Evolutionary conservation across 228 moss, liverwort and hornwort genomes (phyloP).

Genomic region (Sphagnum fallax): DNA sequence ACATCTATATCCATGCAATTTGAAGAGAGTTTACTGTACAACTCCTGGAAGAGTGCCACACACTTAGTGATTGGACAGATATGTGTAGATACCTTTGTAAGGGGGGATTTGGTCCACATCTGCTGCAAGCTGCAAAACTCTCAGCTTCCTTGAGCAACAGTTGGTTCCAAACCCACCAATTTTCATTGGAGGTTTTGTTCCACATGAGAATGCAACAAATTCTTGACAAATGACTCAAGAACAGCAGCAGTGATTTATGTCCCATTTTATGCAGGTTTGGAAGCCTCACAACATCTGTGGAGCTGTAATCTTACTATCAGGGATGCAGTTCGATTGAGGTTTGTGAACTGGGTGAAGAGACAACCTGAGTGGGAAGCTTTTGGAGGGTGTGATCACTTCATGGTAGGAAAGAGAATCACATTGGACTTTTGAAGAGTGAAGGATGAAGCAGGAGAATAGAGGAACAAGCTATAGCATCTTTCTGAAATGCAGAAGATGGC

Average conservation of each 20-base stretch:
- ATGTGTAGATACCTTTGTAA: constrained; percentile 61
- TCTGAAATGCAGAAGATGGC: constrained; percentile 61
- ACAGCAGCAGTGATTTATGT: constrained; percentile 58
- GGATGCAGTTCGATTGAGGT: constrained; percentile 32
- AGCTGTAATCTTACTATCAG: constrained; percentile 33
- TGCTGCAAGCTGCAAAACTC: constrained; percentile 20
- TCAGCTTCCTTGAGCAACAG: constrained; percentile 41
- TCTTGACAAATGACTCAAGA: constrained; percentile 45
- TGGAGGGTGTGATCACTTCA: constrained; percentile 67
- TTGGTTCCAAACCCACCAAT: constrained; percentile 80
- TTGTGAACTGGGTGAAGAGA: constrained; percentile 36
- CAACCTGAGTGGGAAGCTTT: constrained; percentile 48
- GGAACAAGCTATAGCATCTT: constrained; percentile 52
- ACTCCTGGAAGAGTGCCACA: constrained; percentile 36
- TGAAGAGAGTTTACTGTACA: constrained; percentile 37
- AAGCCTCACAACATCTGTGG: constrained; percentile 44
- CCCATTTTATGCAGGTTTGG: constrained; percentile 73
- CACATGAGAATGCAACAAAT: constrained; percentile 58
- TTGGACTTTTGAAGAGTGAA: constrained; percentile 75
- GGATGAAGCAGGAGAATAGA: constrained; percentile 46
- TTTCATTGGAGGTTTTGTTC: constrained; percentile 60
- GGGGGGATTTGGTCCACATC: constrained; percentile 50
- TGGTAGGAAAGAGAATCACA: constrained; percentile 70
- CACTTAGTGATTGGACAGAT: constrained; percentile 42
- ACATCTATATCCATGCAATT: constrained; percentile 54